A percentile compares a stretch with the other conserved stretches of the same genome.
Conservation (phyloP, 768 basidiomycete genomes). For the Daedaleopsis nitida region DNA sequence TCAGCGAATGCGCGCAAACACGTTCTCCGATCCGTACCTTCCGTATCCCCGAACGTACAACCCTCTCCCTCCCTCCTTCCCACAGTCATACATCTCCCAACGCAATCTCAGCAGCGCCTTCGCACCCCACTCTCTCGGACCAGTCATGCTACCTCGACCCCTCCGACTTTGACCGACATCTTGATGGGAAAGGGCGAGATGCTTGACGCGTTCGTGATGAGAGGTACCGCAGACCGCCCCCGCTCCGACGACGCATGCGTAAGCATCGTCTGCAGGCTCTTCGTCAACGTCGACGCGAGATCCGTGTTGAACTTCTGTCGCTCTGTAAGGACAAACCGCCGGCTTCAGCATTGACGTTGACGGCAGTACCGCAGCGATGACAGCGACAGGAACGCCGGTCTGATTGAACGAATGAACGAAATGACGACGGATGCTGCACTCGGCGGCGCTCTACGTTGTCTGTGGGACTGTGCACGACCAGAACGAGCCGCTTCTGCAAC, state of each 20-base stretch:
- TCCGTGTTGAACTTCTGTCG: slow-evolving; percentile 54
- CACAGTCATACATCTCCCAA: neutral
- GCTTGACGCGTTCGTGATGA: slow-evolving; percentile 68
- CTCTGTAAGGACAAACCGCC: slow-evolving; percentile 33
- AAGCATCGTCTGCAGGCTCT: slow-evolving; percentile 70
- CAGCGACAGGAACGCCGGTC: too few species aligned
- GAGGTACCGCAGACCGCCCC: slow-evolving; percentile 74
- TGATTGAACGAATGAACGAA: too few species aligned
- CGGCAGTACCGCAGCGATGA: too few species aligned
- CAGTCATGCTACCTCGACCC: slow-evolving; percentile 53
- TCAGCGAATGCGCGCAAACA: slow-evolving; percentile 1
- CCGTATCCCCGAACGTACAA: neutral
- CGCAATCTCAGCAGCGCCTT: neutral
- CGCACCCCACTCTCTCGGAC: neutral
- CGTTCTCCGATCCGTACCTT: slow-evolving; percentile 16
- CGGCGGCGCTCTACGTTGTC: too few species aligned
- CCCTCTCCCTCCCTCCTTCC: neutral
- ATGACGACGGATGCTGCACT: too few species aligned
- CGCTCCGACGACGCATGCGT: slow-evolving; percentile 77
- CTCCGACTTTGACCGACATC: slow-evolving; percentile 68
- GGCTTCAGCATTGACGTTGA: neutral
- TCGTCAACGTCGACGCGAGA: slow-evolving; percentile 63
- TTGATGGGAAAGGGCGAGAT: slow-evolving; percentile 84
- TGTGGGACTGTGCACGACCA: too few species aligned
- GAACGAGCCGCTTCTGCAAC: too few species aligned